Base-by-base conservation (phyloP, 495 filamentous ascomycete genomes). In the Xylaria acuta region DNA sequence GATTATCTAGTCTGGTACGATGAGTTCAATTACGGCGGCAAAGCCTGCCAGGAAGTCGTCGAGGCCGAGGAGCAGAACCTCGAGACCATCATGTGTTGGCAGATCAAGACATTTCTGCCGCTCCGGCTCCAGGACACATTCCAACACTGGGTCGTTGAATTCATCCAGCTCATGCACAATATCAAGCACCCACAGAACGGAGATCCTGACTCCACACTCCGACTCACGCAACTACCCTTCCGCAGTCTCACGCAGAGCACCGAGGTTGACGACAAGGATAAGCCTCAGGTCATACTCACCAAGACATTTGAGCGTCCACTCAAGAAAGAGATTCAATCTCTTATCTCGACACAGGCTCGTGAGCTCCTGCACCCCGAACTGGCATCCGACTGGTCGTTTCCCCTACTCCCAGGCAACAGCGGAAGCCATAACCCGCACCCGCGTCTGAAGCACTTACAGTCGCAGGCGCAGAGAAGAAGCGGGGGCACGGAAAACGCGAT, bases 1-100 rank as follows among this genome's bases (percentile, higher is more conserved):
- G 96, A 99, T 78, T 98, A 98, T 80, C 90, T 99, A 0, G 90
- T 97, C n/a, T 99, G 96, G 96, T 98, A 98, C 73, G 96, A 99
- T 79, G 94, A 97, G 82, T 96, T 94, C 84, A 99, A 99, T 81
- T 97, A 98, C 79, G 96, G 96, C 66, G 96, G 96, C 68, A 97
- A 96, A 77, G 97, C 93, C 3, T 96, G 92, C 77, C 87, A 89
- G 40, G 88, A 96, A 74, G 93, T 98, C 14, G 86, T 92, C 36
- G 96, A 97, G 77, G 80, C 78, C 27, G 95, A 97, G 63, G 88
- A 92, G 40, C 94, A 98, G 79, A 85, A 89, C n/a, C 87, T 99
- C 25, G 93, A 97, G 73, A 95, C 91, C 45, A 90, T 98, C 79
- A 98, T 98, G 96, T 93, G 97, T 79, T 99, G 97, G 97, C 97